Evolutionary conservation across 495 filamentous ascomycete species (phyloP).

Genomic region (Tetracladium setigerum): DNA sequence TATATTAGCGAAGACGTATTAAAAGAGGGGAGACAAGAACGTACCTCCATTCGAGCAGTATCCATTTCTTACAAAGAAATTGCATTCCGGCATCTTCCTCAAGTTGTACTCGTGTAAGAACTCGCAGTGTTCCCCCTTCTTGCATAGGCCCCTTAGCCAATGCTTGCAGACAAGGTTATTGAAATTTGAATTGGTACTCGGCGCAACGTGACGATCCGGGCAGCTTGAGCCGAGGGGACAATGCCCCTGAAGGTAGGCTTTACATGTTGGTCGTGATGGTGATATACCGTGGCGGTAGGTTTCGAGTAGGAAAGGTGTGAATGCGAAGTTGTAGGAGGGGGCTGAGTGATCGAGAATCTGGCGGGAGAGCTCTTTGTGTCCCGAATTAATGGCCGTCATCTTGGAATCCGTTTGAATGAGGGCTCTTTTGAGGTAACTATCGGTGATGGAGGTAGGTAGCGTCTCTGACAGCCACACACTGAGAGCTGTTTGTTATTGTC

Average conservation of each 20-base stretch:
- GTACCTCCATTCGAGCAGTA: slow-evolving; percentile 78
- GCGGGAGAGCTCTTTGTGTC: slow-evolving; percentile 27
- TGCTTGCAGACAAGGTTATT: slow-evolving; percentile 92
- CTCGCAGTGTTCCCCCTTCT: slow-evolving; percentile 92
- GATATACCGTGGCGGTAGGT: slow-evolving; percentile 72
- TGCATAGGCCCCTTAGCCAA: slow-evolving; percentile 95
- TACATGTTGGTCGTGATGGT: slow-evolving; percentile 70
- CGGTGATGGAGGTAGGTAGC: too few species aligned
- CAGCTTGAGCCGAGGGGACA: slow-evolving; percentile 73
- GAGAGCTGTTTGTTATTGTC: too few species aligned
- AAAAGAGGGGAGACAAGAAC: neutral
- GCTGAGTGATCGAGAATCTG: slow-evolving; percentile 44
- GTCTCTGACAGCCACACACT: too few species aligned
- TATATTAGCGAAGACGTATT: neutral
- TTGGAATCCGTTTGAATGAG: too few species aligned
- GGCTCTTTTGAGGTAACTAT: too few species aligned
- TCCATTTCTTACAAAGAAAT: slow-evolving; percentile 78
- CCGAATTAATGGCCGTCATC: slow-evolving; percentile 2
- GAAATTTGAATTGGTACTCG: slow-evolving; percentile 48
- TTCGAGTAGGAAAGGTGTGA: slow-evolving; percentile 64
- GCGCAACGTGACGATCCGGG: slow-evolving; percentile 53
- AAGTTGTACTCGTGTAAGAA: slow-evolving; percentile 98
- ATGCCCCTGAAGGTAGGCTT: slow-evolving; percentile 68
- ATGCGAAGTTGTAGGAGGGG: slow-evolving; percentile 59
- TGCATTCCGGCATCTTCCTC: slow-evolving; percentile 95